phyloP scores from a whole-genome alignment of 805 yeast species.

The Ogataea pilisensis region DNA sequence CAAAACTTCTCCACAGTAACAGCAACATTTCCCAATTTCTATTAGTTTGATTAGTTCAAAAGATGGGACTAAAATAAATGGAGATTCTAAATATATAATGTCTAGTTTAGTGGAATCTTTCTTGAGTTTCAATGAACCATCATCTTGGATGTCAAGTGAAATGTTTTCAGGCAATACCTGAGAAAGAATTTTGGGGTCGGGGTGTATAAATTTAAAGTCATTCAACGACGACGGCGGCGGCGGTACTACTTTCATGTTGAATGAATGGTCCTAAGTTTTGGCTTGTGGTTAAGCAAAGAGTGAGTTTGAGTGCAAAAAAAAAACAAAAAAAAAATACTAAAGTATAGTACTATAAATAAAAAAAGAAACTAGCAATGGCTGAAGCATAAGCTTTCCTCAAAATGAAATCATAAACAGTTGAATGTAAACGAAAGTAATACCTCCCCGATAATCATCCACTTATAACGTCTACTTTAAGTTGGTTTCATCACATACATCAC shows the following conservation, averaged over 20 bases:
- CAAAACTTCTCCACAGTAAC: constrained; percentile 30
- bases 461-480: too few relatives aligned
- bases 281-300: too few relatives aligned
- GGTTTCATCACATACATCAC: too few relatives aligned
- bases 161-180: constrained; percentile 11
- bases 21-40: constrained; percentile 29
- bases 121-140: constrained; percentile 9
- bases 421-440: too few relatives aligned
- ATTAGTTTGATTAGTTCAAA: constrained; percentile 25
- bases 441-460: too few relatives aligned
- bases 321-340: too few relatives aligned
- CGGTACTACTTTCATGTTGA: background rate
- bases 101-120: constrained; percentile 13
- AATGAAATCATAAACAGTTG: too few relatives aligned
- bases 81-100: constrained; percentile 27
- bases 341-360: too few relatives aligned
- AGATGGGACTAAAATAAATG: constrained; percentile 24
- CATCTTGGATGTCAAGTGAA: constrained; percentile 3
- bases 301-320: too few relatives aligned
- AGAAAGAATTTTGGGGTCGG: constrained; percentile 3
- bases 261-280: background rate
- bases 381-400: too few relatives aligned
- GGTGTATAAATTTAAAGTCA: constrained; percentile 1
- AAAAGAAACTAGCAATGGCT: too few relatives aligned
- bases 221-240: background rate